These are phyloP conservation scores for Agroathelia rolfsii DNA, from an alignment of 1,284 basidiomycete species.

Conservation along the genomic window DNA sequence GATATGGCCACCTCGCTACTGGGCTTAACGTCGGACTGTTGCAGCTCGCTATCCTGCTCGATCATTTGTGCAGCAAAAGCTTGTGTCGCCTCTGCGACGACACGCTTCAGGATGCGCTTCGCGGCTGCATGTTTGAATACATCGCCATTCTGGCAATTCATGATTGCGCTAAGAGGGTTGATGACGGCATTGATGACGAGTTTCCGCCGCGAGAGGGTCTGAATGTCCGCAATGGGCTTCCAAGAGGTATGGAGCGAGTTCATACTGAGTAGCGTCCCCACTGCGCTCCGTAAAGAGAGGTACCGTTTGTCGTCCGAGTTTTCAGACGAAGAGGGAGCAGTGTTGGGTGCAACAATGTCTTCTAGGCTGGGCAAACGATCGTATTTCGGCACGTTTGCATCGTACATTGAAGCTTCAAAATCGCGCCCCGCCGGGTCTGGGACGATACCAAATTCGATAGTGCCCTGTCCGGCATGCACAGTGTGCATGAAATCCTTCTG, in stretches of 20 bases:
- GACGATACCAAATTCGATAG: conserved; percentile 71
- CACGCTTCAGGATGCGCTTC: conserved; percentile 30
- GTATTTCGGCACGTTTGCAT: conserved; percentile 21
- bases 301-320: too few relatives aligned
- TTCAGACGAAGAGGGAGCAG: conserved; percentile 27
- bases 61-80: conserved; percentile 46
- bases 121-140: conserved; percentile 39
- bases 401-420: conserved; percentile 43
- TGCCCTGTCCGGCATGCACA: conserved; percentile 70
- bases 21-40: too few relatives aligned
- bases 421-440: conserved; percentile 56
- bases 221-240: conserved; percentile 61
- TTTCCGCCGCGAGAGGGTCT: conserved; percentile 71
- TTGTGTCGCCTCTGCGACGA: conserved; percentile 53
- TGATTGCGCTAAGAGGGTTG: conserved; percentile 81
- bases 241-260: conserved; percentile 54
- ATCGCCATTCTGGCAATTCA: conserved; percentile 76
- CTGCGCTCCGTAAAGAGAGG: conserved; percentile 55
- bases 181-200: conserved; percentile 80
- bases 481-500: conserved; percentile 41
- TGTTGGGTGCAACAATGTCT: conserved; percentile 43
- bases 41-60: conserved; percentile 36
- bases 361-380: conserved; percentile 39
- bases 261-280: conserved; percentile 53
- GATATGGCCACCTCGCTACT: conserved; percentile 27